Evolutionary conservation across 2,329 filamentous ascomycete genomes (phyloP).

Genomic region (Endoconidiophora polonica): DNA sequence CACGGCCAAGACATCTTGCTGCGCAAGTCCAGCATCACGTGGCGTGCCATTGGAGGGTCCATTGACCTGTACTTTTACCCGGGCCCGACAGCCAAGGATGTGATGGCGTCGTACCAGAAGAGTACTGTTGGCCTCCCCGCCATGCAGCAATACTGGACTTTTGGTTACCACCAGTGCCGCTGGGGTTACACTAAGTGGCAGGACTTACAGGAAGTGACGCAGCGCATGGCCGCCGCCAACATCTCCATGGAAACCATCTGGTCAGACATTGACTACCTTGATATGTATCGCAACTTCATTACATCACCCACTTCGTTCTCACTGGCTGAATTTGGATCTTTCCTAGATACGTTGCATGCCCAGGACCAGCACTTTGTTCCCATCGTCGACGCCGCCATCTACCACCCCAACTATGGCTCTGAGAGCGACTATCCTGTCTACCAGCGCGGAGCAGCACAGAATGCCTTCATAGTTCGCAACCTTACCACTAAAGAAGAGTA

Average conservation of each 20-base stretch:
- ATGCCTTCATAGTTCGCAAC: conserved; percentile 20
- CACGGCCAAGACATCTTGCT: conserved; percentile 62
- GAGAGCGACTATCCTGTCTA: conserved; percentile 42
- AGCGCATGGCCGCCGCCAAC: conserved; percentile 43
- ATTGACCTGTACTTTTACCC: conserved; percentile 69
- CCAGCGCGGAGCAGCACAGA: conserved; percentile 41
- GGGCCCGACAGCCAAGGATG: conserved; percentile 50
- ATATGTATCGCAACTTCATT: conserved; percentile 37
- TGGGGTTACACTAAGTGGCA: conserved; percentile 65
- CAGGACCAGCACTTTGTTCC: conserved; percentile 53
- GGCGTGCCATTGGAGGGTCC: conserved; percentile 57
- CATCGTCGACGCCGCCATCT: conserved; percentile 57
- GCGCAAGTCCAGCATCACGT: conserved; percentile 46
- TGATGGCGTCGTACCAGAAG: conserved; percentile 53
- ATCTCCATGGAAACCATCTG: conserved; percentile 63
- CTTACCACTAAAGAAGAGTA: conserved; percentile 41
- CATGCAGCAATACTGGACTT: conserved; percentile 67
- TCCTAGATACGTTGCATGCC: conserved; percentile 44
- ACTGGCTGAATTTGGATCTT: conserved; percentile 13
- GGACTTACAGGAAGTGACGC: conserved; percentile 46
- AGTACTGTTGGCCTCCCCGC: conserved; percentile 53
- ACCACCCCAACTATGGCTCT: conserved; percentile 56
- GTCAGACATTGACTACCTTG: conserved; percentile 60
- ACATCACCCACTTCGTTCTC: conserved; percentile 34
- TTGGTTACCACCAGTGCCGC: conserved; percentile 65